Evolutionary conservation across 768 basidiomycete genomes (phyloP).

Genomic region (Mrakia hoshinonis): DNA sequence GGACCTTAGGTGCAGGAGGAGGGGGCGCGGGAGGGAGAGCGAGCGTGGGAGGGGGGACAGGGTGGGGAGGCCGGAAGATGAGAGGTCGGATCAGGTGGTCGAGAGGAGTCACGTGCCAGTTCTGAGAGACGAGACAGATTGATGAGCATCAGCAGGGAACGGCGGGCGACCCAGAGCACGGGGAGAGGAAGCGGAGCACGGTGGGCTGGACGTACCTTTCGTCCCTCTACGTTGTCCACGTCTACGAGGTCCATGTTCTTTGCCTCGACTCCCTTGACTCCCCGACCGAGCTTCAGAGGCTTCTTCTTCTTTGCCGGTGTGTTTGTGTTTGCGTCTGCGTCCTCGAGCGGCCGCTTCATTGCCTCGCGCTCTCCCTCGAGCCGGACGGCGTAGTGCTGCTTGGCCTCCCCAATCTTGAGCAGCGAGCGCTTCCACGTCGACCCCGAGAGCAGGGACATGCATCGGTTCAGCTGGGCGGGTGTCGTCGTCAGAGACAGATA

Average conservation of each 20-base stretch:
- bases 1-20: background rate
- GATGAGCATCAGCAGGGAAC: background rate
- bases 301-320: constrained; percentile 12
- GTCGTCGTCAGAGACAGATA: constrained; percentile 24
- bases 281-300: constrained; percentile 14
- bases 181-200: background rate
- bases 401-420: constrained; percentile 25
- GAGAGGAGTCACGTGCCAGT: constrained; percentile 30
- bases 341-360: constrained; percentile 15
- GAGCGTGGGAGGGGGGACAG: constrained; percentile 21
- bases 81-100: constrained; percentile 29
- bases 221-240: background rate
- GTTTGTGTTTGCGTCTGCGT: background rate
- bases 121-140: background rate
- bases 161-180: background rate
- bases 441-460: constrained; percentile 22
- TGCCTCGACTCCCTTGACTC: constrained; percentile 26
- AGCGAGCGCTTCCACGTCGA: constrained; percentile 28
- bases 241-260: constrained; percentile 24
- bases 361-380: constrained; percentile 15
- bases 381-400: constrained; percentile 13
- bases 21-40: constrained; percentile 1
- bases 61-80: constrained; percentile 19
- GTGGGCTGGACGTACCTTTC: constrained; percentile 13
- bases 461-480: constrained; percentile 15